A percentile compares a stretch with the other conserved stretches of the same genome.
These are phyloP conservation scores for Colletotrichum tamarilloi DNA, from an alignment of 2,329 filamentous ascomycete genomes.

Conservation along the genomic window DNA sequence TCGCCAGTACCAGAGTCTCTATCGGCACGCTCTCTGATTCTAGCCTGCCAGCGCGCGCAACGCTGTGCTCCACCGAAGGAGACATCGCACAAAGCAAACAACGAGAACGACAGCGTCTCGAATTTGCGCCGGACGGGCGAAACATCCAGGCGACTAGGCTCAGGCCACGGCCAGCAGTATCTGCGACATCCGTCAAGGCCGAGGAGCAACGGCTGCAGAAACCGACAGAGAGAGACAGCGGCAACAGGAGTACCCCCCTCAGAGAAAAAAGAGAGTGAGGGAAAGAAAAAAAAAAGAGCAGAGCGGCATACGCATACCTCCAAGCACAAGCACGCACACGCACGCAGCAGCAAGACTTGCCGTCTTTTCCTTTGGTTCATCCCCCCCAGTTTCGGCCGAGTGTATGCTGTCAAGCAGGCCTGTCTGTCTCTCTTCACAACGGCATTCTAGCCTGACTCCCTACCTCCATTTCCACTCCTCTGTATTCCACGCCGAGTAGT, in stretches of 20 bases:
- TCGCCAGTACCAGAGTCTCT: conserved; percentile 33
- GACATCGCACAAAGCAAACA: conserved; percentile 33
- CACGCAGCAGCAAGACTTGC: conserved; percentile 14
- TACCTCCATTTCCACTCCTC: conserved; percentile 30
- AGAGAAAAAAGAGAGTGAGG: neutral
- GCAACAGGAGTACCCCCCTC: neutral
- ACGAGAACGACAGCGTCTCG: conserved; percentile 15
- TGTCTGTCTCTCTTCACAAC: conserved; percentile 31
- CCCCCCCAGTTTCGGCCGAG: conserved; percentile 30
- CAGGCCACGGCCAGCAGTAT: conserved; percentile 28
- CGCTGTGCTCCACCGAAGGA: conserved; percentile 34
- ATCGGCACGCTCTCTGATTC: conserved; percentile 35
- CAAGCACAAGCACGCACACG: conserved; percentile 9
- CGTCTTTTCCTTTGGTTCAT: conserved; percentile 33
- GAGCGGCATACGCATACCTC: conserved; percentile 17
- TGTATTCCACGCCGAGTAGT: conserved; percentile 21
- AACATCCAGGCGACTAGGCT: conserved; percentile 20
- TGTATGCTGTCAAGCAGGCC: conserved; percentile 30
- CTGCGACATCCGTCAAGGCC: conserved; percentile 21
- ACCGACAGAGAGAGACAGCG: conserved; percentile 28
- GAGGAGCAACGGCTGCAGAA: neutral
- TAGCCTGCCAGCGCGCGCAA: conserved; percentile 30
- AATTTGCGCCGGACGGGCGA: conserved; percentile 21
- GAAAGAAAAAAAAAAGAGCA: neutral
- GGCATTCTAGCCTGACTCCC: conserved; percentile 35